Percentiles rank a stretch among this genome's conserved stretches.
Conservation (phyloP, 345 rosid species). For the Orychophragmus violaceus region DNA sequence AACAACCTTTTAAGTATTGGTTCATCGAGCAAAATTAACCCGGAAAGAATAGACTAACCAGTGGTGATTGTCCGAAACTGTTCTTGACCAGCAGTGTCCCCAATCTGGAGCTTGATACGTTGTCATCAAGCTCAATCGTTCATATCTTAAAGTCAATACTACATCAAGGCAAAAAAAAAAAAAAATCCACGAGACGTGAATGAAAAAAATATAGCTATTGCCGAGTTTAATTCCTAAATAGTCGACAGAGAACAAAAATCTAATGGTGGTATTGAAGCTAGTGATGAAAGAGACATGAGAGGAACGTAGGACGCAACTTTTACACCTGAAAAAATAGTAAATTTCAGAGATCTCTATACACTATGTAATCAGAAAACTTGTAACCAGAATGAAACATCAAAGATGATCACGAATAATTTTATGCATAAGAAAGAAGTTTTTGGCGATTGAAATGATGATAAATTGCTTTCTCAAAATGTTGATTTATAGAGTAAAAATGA, state of each 20-base stretch:
- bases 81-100: slow-evolving; percentile 98
- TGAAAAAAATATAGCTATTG: not conserved
- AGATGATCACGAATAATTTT: no score
- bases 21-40: not conserved
- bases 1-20: not conserved
- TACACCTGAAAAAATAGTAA: no score
- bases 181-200: not conserved
- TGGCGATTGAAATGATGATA: no score
- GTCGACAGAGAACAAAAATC: slow-evolving; percentile 36
- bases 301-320: slow-evolving; percentile 91
- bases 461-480: no score
- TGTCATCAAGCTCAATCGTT: slow-evolving; percentile 90
- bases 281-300: slow-evolving; percentile 93
- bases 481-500: no score
- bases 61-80: slow-evolving; percentile 86
- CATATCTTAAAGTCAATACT: slow-evolving; percentile 94
- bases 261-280: slow-evolving; percentile 89
- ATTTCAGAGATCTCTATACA: no score
- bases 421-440: no score
- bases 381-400: no score
- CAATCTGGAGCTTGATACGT: slow-evolving; percentile 79
- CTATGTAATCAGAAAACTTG: no score
- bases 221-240: not conserved
- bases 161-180: not conserved
- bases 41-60: slow-evolving; percentile 31